phyloP scores from a whole-genome alignment of 352 stramenopile genomes.

The Globisporangium polare region DNA sequence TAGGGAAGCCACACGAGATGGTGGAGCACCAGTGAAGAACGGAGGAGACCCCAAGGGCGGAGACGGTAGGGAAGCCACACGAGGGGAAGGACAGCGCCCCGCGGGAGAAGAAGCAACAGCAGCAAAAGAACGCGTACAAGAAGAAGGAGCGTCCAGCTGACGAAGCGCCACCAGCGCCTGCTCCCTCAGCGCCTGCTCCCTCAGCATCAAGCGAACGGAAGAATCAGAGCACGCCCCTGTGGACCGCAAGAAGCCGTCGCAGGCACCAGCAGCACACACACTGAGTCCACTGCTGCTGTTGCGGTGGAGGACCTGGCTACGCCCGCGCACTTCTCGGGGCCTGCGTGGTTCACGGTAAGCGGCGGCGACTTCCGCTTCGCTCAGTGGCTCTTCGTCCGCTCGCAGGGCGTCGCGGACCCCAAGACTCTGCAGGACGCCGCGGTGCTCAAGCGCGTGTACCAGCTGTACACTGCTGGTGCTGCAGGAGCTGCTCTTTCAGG shows the following conservation, averaged over 20 bases:
- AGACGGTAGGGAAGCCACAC: background rate
- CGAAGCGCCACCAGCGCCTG: background rate
- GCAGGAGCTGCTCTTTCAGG: constrained; percentile 35
- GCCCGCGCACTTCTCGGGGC: constrained; percentile 27
- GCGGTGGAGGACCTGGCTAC: background rate
- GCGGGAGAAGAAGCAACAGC: background rate
- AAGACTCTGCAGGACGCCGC: constrained; percentile 25
- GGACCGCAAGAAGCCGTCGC: background rate
- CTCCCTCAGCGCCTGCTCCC: too few species aligned
- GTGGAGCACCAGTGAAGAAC: too few species aligned
- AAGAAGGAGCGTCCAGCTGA: constrained; percentile 2
- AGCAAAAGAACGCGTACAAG: too few species aligned
- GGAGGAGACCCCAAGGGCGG: background rate
- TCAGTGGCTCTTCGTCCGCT: constrained; percentile 60
- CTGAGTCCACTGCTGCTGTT: background rate
- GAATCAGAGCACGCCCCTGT: background rate
- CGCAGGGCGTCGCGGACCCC: constrained; percentile 35
- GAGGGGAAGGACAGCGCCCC: background rate
- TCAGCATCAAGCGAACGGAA: background rate
- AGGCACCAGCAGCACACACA: background rate
- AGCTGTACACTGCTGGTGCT: constrained; percentile 37
- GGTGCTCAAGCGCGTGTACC: constrained; percentile 28
- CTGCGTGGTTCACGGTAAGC: constrained; percentile 42
- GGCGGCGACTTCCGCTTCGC: constrained; percentile 39
- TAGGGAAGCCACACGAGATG: too few species aligned